A percentile compares a stretch with the other conserved stretches of the same genome.
Conservation (phyloP, 768 basidiomycete species). For the Leucosporidium yakuticum region DNA sequence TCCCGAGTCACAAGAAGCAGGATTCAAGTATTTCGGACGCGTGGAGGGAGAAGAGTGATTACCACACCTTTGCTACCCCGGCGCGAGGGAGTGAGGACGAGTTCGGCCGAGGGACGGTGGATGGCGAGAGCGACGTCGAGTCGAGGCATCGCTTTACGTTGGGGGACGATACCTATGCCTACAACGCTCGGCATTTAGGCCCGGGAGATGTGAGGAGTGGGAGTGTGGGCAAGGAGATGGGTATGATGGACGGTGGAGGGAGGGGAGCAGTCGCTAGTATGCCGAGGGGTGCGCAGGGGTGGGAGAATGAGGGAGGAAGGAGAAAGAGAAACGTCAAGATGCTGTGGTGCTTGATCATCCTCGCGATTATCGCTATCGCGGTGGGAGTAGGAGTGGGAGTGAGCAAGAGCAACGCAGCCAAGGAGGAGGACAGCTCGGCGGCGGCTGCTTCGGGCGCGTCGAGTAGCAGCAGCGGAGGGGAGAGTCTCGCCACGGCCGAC, state of each 20-base stretch:
- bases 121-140: background rate
- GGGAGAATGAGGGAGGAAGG: background rate
- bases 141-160: constrained; percentile 29
- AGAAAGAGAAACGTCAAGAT: constrained; percentile 9
- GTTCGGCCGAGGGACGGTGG: constrained; percentile 1
- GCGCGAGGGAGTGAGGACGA: constrained; percentile 13
- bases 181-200: background rate
- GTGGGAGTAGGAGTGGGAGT: constrained; percentile 15
- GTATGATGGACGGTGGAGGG: too few relatives aligned
- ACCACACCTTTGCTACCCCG: background rate
- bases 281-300: background rate
- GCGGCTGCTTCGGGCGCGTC: background rate
- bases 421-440: background rate
- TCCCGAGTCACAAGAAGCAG: background rate
- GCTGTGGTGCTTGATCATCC: constrained; percentile 1
- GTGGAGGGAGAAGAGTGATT: background rate
- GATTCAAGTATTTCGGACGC: background rate
- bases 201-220: background rate
- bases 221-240: background rate
- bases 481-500: background rate
- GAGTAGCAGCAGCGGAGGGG: too few relatives aligned
- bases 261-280: background rate
- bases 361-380: constrained; percentile 16
- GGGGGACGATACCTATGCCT: constrained; percentile 15
- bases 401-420: background rate